Evolutionary conservation across 2,329 filamentous ascomycete species (phyloP).

Genomic region (Stemphylium beticola): DNA sequence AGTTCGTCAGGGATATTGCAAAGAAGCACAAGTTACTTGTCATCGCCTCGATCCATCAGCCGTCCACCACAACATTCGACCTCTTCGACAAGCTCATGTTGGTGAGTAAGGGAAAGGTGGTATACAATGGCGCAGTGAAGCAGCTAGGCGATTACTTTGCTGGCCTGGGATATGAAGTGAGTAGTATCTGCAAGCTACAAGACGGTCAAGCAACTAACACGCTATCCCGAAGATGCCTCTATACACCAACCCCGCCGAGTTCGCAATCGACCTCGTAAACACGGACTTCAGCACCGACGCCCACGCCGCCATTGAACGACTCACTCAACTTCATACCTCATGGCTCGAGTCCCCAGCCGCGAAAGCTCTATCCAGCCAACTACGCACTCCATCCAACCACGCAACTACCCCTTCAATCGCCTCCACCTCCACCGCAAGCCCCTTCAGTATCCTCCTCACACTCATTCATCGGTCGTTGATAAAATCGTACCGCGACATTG

Average conservation of each 20-base stretch:
- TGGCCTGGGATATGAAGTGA: constrained; percentile 57
- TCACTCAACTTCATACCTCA: constrained; percentile 60
- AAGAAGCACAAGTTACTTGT: constrained; percentile 74
- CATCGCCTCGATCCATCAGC: constrained; percentile 84
- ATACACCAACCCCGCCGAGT: constrained; percentile 81
- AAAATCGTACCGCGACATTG: constrained; percentile 82
- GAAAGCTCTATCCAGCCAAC: constrained; percentile 14
- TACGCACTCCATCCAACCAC: background rate
- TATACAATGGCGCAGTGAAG: constrained; percentile 72
- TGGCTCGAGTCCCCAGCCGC: constrained; percentile 61
- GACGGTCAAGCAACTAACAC: background rate
- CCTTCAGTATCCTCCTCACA: constrained; percentile 62
- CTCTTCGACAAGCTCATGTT: constrained; percentile 81
- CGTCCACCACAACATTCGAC: constrained; percentile 77
- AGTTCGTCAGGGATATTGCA: constrained; percentile 71
- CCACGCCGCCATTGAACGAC: constrained; percentile 54
- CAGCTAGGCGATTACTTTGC: constrained; percentile 69
- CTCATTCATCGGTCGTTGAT: constrained; percentile 80
- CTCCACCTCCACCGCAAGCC: constrained; percentile 47
- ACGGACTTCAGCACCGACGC: constrained; percentile 70
- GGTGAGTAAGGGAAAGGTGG: constrained; percentile 71
- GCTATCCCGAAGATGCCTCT: constrained; percentile 61
- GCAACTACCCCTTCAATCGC: background rate
- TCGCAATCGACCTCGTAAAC: constrained; percentile 78
- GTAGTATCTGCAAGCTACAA: background rate